A percentile compares a stretch with the other conserved stretches of the same genome.
Evolutionary conservation across 176 grass and related monocot species (phyloP).

Genomic region (Oryza punctata): DNA sequence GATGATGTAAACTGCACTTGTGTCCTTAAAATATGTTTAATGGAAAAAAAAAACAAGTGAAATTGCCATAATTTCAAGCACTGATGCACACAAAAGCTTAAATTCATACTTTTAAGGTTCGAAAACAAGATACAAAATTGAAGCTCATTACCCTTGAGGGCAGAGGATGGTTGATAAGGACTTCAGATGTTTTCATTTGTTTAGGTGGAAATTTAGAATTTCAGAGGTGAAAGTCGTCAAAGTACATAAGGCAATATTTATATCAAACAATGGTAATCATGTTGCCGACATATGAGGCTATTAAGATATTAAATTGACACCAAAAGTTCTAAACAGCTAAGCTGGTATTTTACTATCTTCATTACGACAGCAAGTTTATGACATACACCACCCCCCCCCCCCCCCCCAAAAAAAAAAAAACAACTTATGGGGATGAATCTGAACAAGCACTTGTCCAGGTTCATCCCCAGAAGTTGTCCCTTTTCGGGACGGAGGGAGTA

Average conservation of each 20-base stretch:
- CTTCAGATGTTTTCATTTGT: not conserved
- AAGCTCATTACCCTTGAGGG: not conserved
- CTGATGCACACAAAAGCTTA: not conserved
- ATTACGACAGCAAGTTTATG: not conserved
- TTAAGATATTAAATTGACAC: slow-evolving; percentile 6
- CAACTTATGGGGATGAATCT: too few relatives aligned
- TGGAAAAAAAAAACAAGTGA: not conserved
- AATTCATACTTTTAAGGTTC: slow-evolving; percentile 1
- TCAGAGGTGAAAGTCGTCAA: not conserved
- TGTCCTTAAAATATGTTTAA: not conserved
- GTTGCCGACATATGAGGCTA: not conserved
- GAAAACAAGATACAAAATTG: not conserved
- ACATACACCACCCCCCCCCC: too few relatives aligned
- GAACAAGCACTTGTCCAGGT: too few relatives aligned
- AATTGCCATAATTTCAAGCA: not conserved
- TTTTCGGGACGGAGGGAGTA: too few relatives aligned
- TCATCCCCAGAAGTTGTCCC: too few relatives aligned
- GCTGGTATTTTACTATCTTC: not conserved
- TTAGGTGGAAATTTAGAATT: slow-evolving; percentile 11
- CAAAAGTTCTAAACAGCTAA: not conserved
- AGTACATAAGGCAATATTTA: not conserved
- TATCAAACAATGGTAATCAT: not conserved
- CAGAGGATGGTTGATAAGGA: not conserved
- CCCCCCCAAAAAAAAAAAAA: too few relatives aligned
- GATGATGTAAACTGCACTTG: slow-evolving; percentile 2